phyloP scores from a whole-genome alignment of 2,329 filamentous ascomycete genomes.

The Trichoderma koningiopsis region DNA sequence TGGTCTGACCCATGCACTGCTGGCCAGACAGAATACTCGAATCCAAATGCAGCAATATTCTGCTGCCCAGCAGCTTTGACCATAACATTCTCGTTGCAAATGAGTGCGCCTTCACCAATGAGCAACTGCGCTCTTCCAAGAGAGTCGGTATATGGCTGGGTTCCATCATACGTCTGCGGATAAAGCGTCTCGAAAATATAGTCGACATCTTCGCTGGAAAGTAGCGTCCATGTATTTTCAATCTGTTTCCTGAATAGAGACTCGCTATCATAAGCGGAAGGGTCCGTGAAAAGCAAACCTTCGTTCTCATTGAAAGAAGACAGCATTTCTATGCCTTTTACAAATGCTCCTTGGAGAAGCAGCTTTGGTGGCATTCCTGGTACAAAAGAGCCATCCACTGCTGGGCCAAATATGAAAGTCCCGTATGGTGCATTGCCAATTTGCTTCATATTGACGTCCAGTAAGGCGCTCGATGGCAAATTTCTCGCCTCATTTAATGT shows the following conservation, averaged over 20 bases:
- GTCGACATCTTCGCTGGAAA: background rate
- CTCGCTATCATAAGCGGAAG: slow-evolving; percentile 3
- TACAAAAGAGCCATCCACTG: slow-evolving; percentile 24
- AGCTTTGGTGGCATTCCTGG: slow-evolving; percentile 25
- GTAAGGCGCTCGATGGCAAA: background rate
- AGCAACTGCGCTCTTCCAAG: slow-evolving; percentile 15
- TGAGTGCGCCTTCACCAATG: slow-evolving; percentile 7
- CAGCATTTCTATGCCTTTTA: slow-evolving; percentile 13
- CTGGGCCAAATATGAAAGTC: slow-evolving; percentile 20
- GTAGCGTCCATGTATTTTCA: background rate
- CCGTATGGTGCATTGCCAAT: slow-evolving; percentile 13
- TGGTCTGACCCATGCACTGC: slow-evolving; percentile 14
- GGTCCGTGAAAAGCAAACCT: slow-evolving; percentile 16
- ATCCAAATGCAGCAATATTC: slow-evolving; percentile 9
- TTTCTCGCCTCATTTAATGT: slow-evolving; percentile 18
- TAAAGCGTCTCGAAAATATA: slow-evolving; percentile 19
- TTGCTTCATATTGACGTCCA: slow-evolving; percentile 22
- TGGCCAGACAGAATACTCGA: slow-evolving; percentile 17
- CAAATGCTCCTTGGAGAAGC: slow-evolving; percentile 19
- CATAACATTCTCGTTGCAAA: slow-evolving; percentile 20
- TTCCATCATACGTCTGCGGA: slow-evolving; percentile 13
- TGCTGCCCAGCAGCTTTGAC: slow-evolving; percentile 6
- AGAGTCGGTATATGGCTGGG: slow-evolving; percentile 8
- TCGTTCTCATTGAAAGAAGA: slow-evolving; percentile 2
- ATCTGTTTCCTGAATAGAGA: slow-evolving; percentile 1